These are phyloP conservation scores for Puccinellia tenuiflora DNA, from an alignment of 176 grass and related monocot species.

Conservation along the genomic window DNA sequence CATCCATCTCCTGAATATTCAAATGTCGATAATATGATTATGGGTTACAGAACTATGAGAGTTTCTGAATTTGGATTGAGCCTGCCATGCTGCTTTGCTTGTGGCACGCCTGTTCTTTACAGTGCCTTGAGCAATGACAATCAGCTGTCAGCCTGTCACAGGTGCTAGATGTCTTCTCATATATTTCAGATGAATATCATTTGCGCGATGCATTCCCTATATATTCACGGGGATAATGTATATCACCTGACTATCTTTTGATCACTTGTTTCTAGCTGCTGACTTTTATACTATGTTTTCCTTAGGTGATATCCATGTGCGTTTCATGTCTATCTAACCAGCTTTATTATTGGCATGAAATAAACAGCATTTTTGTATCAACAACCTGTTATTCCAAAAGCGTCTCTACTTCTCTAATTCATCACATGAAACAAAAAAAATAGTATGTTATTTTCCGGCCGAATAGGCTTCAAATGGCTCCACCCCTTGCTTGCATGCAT, in stretches of 20 bases:
- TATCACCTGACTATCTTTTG: background rate
- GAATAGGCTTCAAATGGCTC: background rate
- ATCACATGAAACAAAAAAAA: background rate
- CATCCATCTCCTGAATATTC: background rate
- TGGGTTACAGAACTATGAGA: background rate
- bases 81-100: background rate
- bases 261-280: background rate
- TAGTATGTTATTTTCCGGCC: background rate
- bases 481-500: background rate
- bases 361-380: background rate
- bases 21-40: background rate
- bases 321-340: background rate
- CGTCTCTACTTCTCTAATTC: background rate
- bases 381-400: background rate
- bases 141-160: background rate
- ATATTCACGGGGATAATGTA: background rate
- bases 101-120: background rate
- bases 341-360: background rate
- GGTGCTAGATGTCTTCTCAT: background rate
- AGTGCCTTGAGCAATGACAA: background rate
- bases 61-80: background rate
- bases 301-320: background rate
- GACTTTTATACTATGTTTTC: background rate
- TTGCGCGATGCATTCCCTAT: background rate
- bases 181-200: background rate